A percentile compares a stretch with the other conserved stretches of the same genome.
Evolutionary conservation across 306 rosid genomes (phyloP).

Genomic region (Gastrolobium villosum): DNA sequence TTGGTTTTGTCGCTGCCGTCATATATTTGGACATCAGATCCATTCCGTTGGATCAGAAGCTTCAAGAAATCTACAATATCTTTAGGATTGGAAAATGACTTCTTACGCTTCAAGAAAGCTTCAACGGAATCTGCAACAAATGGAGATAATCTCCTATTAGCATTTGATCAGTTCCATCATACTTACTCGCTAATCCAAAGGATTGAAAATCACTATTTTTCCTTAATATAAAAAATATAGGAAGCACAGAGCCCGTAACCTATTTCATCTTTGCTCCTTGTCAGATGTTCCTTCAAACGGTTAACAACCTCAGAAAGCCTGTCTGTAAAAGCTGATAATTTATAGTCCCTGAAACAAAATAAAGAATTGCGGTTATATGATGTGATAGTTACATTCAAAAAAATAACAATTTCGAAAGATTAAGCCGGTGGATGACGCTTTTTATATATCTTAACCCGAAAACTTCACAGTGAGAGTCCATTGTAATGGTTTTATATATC

Average conservation of each 20-base stretch:
- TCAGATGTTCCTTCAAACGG: conserved; percentile 37
- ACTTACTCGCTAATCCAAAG: conserved; percentile 4
- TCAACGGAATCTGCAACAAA: conserved; percentile 42
- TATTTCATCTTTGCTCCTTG: conserved; percentile 33
- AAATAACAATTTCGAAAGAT: no score
- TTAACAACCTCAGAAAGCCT: conserved; percentile 29
- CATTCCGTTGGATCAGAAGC: conserved; percentile 43
- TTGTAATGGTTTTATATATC: no score
- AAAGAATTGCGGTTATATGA: background rate
- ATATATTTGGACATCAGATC: conserved; percentile 33
- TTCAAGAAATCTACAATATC: conserved; percentile 48
- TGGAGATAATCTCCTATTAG: background rate
- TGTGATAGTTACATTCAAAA: background rate
- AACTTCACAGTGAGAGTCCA: no score
- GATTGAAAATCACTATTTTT: background rate
- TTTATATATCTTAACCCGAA: no score
- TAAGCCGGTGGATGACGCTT: no score
- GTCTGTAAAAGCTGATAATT: conserved; percentile 31
- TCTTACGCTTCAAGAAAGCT: conserved; percentile 39
- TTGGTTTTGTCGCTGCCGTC: conserved; percentile 35
- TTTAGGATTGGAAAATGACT: conserved; percentile 47
- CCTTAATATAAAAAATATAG: conserved; percentile 8
- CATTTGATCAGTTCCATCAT: conserved; percentile 17
- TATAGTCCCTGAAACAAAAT: conserved; percentile 43
- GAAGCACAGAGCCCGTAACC: conserved; percentile 10